Evolutionary conservation across 768 basidiomycete species (phyloP).

Genomic region (Nidularia pulvinata): DNA sequence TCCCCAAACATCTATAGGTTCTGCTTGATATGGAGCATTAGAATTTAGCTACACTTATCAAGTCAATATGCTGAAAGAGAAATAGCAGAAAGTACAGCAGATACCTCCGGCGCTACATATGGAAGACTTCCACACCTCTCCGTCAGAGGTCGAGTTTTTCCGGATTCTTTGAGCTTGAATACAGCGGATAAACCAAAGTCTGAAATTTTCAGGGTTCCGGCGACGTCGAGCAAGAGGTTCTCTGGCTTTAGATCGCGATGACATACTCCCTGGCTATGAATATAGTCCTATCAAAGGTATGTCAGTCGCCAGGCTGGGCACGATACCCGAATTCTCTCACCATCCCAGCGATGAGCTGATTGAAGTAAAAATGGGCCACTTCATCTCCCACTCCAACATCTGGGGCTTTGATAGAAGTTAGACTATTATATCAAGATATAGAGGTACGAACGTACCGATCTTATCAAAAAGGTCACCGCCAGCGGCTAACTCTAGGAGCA

Average conservation of each 20-base stretch:
- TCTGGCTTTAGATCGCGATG: constrained; percentile 98
- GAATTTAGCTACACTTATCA: constrained; percentile 53
- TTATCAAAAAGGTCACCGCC: constrained; percentile 99
- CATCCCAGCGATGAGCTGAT: constrained; percentile 82
- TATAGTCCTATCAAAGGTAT: constrained; percentile 56
- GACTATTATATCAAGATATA: no score
- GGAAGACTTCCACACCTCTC: constrained; percentile 93
- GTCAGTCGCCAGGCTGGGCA: no score
- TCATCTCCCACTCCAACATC: constrained; percentile 88
- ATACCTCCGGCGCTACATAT: constrained; percentile 93
- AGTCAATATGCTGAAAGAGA: background rate
- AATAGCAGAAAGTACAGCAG: constrained; percentile 7
- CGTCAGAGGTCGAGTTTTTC: constrained; percentile 71
- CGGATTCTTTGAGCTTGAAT: constrained; percentile 80
- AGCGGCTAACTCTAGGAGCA: constrained; percentile 89
- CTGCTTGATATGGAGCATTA: constrained; percentile 75
- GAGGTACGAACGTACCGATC: constrained; percentile 67
- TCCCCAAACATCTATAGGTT: constrained; percentile 96
- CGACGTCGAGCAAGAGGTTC: constrained; percentile 84
- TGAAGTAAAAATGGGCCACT: constrained; percentile 89
- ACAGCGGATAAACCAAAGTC: constrained; percentile 96
- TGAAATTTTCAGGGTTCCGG: constrained; percentile 87
- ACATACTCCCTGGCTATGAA: constrained; percentile 89
- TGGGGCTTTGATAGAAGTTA: constrained; percentile 55
- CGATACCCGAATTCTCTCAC: constrained; percentile 34